Conservation (phyloP, 805 yeast species). For the Tetrapisispora iriomotensis region DNA sequence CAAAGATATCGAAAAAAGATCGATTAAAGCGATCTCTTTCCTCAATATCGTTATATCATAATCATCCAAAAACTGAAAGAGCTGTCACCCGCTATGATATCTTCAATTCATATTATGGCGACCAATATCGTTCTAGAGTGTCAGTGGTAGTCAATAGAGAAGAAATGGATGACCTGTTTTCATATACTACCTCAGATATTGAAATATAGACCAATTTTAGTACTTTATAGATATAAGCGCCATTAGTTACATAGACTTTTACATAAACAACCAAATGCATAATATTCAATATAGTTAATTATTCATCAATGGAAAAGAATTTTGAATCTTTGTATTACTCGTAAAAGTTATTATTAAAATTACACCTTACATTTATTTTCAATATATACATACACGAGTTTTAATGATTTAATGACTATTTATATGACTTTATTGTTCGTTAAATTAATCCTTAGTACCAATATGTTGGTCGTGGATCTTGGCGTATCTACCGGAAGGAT, state of each 20-base stretch:
- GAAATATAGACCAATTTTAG: background rate
- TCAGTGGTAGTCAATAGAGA: slow-evolving; percentile 1
- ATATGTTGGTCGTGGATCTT: slow-evolving; percentile 74
- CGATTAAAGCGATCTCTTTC: background rate
- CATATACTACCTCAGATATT: background rate
- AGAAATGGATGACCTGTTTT: background rate
- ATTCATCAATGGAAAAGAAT: background rate
- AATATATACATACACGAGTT: no score
- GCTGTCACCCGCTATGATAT: slow-evolving; percentile 3
- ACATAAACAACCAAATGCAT: no score
- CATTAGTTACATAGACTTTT: no score
- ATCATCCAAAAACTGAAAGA: background rate
- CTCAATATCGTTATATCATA: background rate
- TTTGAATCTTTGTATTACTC: background rate
- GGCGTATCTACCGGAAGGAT: slow-evolving; percentile 96
- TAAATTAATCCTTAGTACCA: slow-evolving; percentile 6
- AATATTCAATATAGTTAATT: no score
- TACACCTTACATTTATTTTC: no score
- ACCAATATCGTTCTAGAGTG: background rate
- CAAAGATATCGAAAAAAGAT: background rate
- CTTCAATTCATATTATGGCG: slow-evolving; percentile 3
- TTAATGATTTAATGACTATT: no score
- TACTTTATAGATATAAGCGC: background rate
- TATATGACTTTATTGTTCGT: no score
- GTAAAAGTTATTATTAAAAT: no score